Evolutionary conservation across 768 basidiomycete species (phyloP).

Genomic region (Dioszegia hungarica): DNA sequence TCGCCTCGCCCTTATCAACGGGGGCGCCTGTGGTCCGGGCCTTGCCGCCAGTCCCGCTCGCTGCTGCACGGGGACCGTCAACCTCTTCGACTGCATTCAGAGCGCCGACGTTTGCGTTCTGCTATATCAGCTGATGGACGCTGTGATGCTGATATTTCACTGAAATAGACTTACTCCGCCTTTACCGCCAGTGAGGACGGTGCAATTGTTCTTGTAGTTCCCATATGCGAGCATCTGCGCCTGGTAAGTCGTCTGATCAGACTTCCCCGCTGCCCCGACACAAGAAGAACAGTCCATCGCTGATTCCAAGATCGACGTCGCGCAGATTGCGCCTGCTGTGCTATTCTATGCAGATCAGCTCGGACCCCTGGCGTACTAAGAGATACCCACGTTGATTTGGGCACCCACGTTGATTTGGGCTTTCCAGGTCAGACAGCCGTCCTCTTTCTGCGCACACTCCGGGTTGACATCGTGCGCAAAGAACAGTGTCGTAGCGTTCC

Average conservation of each 20-base stretch:
- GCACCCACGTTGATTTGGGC: not conserved
- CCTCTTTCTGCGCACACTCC: not conserved
- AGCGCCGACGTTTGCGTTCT: not conserved
- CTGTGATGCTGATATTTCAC: too few relatives aligned
- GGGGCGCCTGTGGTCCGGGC: not conserved
- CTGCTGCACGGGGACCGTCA: too few relatives aligned
- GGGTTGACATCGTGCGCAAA: not conserved
- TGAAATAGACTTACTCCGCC: not conserved
- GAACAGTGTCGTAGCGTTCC: not conserved
- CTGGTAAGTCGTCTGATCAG: not conserved
- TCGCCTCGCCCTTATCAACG: not conserved
- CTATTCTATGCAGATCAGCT: not conserved
- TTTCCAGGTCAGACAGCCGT: not conserved
- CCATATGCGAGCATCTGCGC: conserved; percentile 8
- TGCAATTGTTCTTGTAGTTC: conserved; percentile 7
- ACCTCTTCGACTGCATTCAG: not conserved
- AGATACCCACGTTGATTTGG: not conserved
- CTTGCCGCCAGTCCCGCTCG: too few relatives aligned
- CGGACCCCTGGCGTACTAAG: not conserved
- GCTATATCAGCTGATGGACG: not conserved
- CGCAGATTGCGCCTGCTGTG: not conserved
- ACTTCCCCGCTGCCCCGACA: conserved; percentile 4
- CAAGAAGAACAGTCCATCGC: conserved; percentile 6
- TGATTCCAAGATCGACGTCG: not conserved
- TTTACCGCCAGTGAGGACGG: not conserved